Percentiles rank a stretch among this genome's conserved stretches.
Conservation (phyloP, 257 asterid species). For the Solanum raphanifolium region DNA sequence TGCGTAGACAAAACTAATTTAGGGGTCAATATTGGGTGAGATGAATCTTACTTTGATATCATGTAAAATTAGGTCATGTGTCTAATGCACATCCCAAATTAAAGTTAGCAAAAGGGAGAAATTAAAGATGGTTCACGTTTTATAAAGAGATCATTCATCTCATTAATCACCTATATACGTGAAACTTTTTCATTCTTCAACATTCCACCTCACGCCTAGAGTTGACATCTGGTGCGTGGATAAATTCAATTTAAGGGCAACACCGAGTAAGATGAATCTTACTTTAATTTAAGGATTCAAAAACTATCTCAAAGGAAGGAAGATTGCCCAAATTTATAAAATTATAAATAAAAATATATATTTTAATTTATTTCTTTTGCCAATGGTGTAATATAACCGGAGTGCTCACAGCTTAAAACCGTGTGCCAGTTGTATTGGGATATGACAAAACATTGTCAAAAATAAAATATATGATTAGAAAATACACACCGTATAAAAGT, state of each 20-base stretch:
- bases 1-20: too few relatives aligned
- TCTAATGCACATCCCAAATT: too few relatives aligned
- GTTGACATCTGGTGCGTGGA: neutral
- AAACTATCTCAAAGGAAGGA: neutral
- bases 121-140: too few relatives aligned
- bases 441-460: neutral
- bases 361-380: neutral
- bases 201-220: neutral
- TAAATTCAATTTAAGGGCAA: too few relatives aligned
- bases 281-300: too few relatives aligned
- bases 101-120: neutral
- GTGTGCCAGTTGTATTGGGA: slow-evolving; percentile 17
- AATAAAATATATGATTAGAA: neutral
- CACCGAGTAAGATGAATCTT: neutral
- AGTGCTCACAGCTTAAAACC: neutral
- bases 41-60: neutral
- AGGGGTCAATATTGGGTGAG: neutral
- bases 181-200: neutral
- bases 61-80: too few relatives aligned
- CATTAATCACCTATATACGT: neutral
- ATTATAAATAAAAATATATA: too few relatives aligned
- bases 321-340: too few relatives aligned
- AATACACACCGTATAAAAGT: neutral
- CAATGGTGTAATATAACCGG: neutral
- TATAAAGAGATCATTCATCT: neutral